phyloP scores from a whole-genome alignment of 345 rosid species.

The Salix dunnii region DNA sequence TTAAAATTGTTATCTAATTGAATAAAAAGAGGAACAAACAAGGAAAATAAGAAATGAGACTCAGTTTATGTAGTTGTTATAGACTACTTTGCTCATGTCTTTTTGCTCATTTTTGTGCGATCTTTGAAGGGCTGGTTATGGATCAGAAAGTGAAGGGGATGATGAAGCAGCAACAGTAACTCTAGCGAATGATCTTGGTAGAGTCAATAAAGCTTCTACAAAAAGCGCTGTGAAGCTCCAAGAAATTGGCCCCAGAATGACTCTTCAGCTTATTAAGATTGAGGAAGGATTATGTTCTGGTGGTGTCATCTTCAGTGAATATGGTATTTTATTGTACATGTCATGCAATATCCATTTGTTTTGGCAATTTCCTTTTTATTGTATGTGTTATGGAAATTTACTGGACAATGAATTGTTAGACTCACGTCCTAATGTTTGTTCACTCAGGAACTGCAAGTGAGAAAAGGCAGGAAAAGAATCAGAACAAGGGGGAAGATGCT shows the following conservation, averaged over 20 bases:
- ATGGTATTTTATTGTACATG: slow-evolving; percentile 14
- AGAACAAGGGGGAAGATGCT: background rate
- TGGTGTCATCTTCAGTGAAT: slow-evolving; percentile 57
- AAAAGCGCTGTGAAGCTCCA: slow-evolving; percentile 88
- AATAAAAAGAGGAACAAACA: background rate
- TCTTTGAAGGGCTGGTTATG: slow-evolving; percentile 71
- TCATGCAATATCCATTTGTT: background rate
- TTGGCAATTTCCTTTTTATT: background rate
- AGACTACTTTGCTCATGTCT: background rate
- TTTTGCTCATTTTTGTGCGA: slow-evolving; percentile 4
- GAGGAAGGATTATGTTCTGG: slow-evolving; percentile 94
- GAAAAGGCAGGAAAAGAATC: slow-evolving; percentile 3
- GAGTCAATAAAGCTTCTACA: slow-evolving; percentile 63
- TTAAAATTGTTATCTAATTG: background rate
- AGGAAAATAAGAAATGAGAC: background rate
- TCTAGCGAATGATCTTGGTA: slow-evolving; percentile 63
- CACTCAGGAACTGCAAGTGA: slow-evolving; percentile 9
- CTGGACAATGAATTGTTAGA: background rate
- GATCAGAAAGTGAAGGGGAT: slow-evolving; percentile 95
- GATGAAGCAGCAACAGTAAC: slow-evolving; percentile 94
- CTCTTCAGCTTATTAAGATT: slow-evolving; percentile 56
- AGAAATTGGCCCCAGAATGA: slow-evolving; percentile 97
- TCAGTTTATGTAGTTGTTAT: background rate
- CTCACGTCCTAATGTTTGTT: background rate
- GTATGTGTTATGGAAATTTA: background rate